These are phyloP conservation scores for Ambrosiella cleistominuta DNA, from an alignment of 2,329 filamentous ascomycete genomes.

Conservation along the genomic window DNA sequence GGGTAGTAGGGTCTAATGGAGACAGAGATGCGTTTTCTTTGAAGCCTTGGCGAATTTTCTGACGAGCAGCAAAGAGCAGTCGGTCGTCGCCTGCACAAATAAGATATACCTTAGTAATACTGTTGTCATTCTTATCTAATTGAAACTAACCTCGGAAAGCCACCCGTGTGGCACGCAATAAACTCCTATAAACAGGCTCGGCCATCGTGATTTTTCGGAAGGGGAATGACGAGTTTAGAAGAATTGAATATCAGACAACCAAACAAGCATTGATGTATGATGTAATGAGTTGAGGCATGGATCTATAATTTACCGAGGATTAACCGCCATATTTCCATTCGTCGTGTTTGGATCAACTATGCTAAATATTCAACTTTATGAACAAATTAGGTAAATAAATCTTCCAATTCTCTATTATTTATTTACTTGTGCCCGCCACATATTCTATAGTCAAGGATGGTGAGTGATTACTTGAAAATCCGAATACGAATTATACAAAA, in stretches of 20 bases:
- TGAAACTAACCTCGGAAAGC: constrained; percentile 59
- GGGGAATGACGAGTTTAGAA: too few relatives aligned
- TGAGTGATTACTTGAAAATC: background rate
- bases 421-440: too few relatives aligned
- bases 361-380: too few relatives aligned
- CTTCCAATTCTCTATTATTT: too few relatives aligned
- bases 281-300: background rate
- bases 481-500: background rate
- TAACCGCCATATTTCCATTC: constrained; percentile 1
- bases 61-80: constrained; percentile 51
- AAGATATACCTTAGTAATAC: too few relatives aligned
- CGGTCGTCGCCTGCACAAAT: constrained; percentile 44
- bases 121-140: background rate
- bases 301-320: background rate
- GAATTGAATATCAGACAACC: too few relatives aligned
- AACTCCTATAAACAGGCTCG: constrained; percentile 58
- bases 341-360: constrained; percentile 14
- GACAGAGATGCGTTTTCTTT: constrained; percentile 44
- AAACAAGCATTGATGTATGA: background rate
- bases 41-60: constrained; percentile 59
- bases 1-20: constrained; percentile 38
- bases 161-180: constrained; percentile 63
- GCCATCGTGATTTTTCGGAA: constrained; percentile 32
- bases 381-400: too few relatives aligned
- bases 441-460: too few relatives aligned